Percentiles rank a stretch among this genome's conserved stretches.
Evolutionary conservation across 441 rosid genomes (phyloP).

Genomic region (Pelargonium fulgidum): DNA sequence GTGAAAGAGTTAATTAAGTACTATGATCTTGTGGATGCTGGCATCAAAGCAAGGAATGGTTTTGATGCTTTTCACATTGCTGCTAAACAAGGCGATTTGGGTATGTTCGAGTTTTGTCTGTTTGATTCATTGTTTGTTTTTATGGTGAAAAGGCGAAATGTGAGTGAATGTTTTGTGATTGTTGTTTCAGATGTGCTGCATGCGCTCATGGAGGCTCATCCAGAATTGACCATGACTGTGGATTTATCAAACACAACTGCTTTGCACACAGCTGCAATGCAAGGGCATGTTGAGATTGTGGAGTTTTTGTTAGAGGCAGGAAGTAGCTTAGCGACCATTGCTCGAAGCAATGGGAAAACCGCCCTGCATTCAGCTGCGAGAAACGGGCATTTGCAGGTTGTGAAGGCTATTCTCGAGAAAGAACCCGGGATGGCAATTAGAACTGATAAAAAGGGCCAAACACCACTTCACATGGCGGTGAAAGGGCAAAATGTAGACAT

Average conservation of each 20-base stretch:
- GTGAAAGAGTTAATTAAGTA: conserved; percentile 22
- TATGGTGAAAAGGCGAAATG: neutral
- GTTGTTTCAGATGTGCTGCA: conserved; percentile 14
- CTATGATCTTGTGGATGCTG: conserved; percentile 24
- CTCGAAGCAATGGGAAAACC: conserved; percentile 25
- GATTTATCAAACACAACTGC: conserved; percentile 22
- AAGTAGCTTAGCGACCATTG: conserved; percentile 22
- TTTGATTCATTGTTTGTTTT: neutral
- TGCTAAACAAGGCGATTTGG: conserved; percentile 29
- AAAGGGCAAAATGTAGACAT: conserved; percentile 21
- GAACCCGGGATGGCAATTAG: conserved; percentile 21
- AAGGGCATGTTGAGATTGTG: conserved; percentile 22
- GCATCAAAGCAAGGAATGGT: conserved; percentile 24
- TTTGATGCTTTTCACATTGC: conserved; percentile 29
- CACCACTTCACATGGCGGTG: conserved; percentile 26
- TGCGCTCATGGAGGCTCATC: conserved; percentile 23
- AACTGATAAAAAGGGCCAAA: conserved; percentile 25
- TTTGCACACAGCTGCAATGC: conserved; percentile 25
- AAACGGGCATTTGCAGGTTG: conserved; percentile 23
- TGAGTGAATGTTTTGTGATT: neutral
- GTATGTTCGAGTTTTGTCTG: conserved; percentile 12
- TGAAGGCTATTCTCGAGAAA: conserved; percentile 17
- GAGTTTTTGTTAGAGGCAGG: conserved; percentile 19
- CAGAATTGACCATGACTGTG: conserved; percentile 27
- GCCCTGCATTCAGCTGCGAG: conserved; percentile 25